Base-by-base conservation (phyloP, 352 stramenopile genomes). In the Phytophthora niederhauseri region DNA sequence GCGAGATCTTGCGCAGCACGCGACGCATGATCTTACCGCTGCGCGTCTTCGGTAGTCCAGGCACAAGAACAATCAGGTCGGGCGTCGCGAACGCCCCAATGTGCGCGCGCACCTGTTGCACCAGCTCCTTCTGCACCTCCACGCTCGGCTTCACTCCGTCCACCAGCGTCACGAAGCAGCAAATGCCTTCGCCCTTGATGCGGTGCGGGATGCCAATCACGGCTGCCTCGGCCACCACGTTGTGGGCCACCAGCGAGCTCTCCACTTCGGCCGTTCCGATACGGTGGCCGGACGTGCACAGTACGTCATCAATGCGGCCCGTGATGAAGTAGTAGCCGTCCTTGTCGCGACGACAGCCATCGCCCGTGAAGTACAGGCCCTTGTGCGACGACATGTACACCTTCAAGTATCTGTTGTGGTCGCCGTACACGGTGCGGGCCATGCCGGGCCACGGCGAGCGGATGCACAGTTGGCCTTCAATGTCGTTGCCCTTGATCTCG, bases 251-350 rank as follows among this genome's bases (percentile, higher is more conserved):
- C 5, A 99, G 77, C 11, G 95, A 84, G 51, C 79, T 94, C 64
- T 97, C 89, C 49, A 97, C 78, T 73, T 97, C 91, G 22, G 91
- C 89, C 50, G 85, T 96, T 19, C 91, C 91, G 59, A 97, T 95
- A n/a, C 94, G 80, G 73, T 98, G 94, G 5, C 94, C 94, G 17
- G 89, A 97, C 3, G 93, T 96, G 70, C 98, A 98, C 17, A 99
- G 68, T 15, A 99, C 97, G 64, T 99, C 97, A 75, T 99, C 97
- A 46, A 99, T 97, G 55, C 97, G 92, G 3, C 97, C 98, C 38
- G 96, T 99, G 77, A 99, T 99, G 79, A 97, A 99, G 81, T 99
- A 98, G 82, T 97, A 99, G 50, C 97, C 97, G 71, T 99, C 96
- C 54, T 85, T 83, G 69, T 98, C 94, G 43, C 92, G 84, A 36